Evolutionary conservation across 148 eudicot genomes (phyloP), one percentile per base, ranked within the genome.

Genomic region (Drosera capensis): DNA sequence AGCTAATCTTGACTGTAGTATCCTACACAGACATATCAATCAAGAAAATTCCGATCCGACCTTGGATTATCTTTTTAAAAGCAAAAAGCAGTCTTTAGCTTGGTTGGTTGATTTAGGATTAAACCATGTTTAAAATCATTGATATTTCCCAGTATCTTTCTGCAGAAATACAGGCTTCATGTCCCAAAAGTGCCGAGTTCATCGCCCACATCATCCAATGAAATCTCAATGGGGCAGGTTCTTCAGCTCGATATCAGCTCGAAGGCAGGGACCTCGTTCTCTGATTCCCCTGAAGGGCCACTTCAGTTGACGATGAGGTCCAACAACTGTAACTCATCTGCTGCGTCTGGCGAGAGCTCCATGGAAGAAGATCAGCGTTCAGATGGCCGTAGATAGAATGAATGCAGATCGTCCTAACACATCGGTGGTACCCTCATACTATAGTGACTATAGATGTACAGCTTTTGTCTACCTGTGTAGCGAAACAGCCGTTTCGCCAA

Each of bases 91-190:
- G n/a, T n/a, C n/a, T n/a, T n/a, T n/a, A n/a, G n/a, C n/a, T n/a
- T n/a, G n/a, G n/a, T n/a, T n/a, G n/a, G n/a, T n/a, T n/a, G n/a
- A n/a, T n/a, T n/a, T n/a, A n/a, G n/a, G n/a, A n/a, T n/a, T n/a
- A n/a, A n/a, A n/a, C n/a, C n/a, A n/a, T n/a, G n/a, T n/a, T n/a
- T n/a, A n/a, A n/a, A n/a, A n/a, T n/a, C n/a, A n/a, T n/a, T n/a
- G n/a, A n/a, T n/a, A n/a, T n/a, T n/a, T n/a, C n/a, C n/a, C n/a
- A n/a, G n/a, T n/a, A n/a, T n/a, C 3, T 20, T 18, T 43, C 2
- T 46, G 46, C 67, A 78, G 85, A 78, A 74, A 60, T 78, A 78
- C 41, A 67, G 80, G 51, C 66, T 78, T 44, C 77, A 78, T 50
- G 38, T 62, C 11, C 64, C 62, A 14, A 72, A 67, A 47, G 45